A percentile compares a stretch with the other conserved stretches of the same genome.
These are phyloP conservation scores for Volvox reticuliferus DNA, from an alignment of 139 green algal species.

Conservation along the genomic window DNA sequence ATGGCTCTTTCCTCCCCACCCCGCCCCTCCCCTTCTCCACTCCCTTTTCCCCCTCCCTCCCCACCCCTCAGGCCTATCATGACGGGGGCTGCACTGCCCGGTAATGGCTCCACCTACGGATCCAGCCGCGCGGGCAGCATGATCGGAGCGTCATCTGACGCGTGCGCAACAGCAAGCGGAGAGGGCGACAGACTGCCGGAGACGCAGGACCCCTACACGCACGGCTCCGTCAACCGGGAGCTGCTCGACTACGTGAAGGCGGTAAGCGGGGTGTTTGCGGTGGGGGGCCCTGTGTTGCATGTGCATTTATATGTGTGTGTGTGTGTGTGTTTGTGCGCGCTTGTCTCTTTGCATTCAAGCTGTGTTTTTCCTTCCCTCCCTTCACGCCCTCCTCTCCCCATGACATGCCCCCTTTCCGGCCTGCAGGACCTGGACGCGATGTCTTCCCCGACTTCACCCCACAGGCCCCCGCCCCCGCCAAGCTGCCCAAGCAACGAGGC, in stretches of 20 bases:
- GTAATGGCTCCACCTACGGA: background rate
- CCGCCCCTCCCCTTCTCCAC: too few species aligned
- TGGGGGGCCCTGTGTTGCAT: too few species aligned
- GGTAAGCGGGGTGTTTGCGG: background rate
- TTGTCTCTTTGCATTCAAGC: too few species aligned
- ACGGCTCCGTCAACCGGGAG: conserved; percentile 24
- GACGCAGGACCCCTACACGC: background rate
- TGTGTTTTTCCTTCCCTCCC: too few species aligned
- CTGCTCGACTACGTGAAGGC: conserved; percentile 36
- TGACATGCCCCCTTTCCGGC: background rate
- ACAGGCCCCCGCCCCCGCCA: background rate
- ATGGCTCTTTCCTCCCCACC: too few species aligned
- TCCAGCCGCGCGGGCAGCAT: background rate
- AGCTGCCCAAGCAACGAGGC: conserved; percentile 10
- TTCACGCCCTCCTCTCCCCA: background rate
- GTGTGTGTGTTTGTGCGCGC: too few species aligned
- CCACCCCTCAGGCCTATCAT: conserved; percentile 35
- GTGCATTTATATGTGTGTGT: too few species aligned
- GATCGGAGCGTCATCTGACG: background rate
- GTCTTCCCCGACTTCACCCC: conserved; percentile 15
- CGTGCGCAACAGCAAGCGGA: background rate
- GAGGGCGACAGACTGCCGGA: background rate
- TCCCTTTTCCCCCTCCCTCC: background rate
- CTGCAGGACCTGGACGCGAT: conserved; percentile 21
- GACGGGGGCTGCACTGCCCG: background rate